phyloP scores from a whole-genome alignment of 441 rosid genomes.

The Geranium incanum region DNA sequence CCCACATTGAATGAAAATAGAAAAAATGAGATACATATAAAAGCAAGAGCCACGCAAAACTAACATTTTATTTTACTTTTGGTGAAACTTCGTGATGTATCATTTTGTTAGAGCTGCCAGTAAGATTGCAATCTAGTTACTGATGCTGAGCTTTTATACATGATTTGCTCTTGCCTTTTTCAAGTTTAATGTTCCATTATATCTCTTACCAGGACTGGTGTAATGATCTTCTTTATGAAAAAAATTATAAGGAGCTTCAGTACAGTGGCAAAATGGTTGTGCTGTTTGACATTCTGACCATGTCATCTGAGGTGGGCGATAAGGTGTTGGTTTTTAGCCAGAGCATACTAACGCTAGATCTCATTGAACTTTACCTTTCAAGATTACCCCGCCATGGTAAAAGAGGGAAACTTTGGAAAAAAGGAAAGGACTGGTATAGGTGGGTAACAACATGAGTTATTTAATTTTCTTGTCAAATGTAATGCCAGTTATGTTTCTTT shows the following conservation, averaged over 20 bases:
- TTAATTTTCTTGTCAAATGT: background rate
- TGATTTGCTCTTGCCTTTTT: background rate
- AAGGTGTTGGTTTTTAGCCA: constrained; percentile 97
- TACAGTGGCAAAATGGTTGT: constrained; percentile 98
- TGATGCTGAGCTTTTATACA: background rate
- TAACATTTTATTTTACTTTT: background rate
- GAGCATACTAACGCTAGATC: constrained; percentile 97
- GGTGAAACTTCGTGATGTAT: background rate
- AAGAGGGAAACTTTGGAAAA: constrained; percentile 84
- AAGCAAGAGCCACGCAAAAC: too few relatives aligned
- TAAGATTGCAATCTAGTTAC: background rate
- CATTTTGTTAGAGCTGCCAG: background rate
- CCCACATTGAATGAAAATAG: too few relatives aligned
- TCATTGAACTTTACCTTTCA: constrained; percentile 87
- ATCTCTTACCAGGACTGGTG: constrained; percentile 73
- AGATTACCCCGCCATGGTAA: constrained; percentile 65
- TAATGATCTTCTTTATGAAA: constrained; percentile 80
- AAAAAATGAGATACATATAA: too few relatives aligned
- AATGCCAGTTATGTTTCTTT: background rate
- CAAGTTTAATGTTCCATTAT: constrained; percentile 9
- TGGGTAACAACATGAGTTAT: constrained; percentile 26
- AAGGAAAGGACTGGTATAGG: constrained; percentile 99
- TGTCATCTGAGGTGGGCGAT: constrained; percentile 71
- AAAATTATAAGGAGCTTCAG: constrained; percentile 58
- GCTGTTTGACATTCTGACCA: constrained; percentile 79